Evolutionary conservation across 2,329 filamentous ascomycete genomes (phyloP).

Genomic region (Mariannaea elegans): DNA sequence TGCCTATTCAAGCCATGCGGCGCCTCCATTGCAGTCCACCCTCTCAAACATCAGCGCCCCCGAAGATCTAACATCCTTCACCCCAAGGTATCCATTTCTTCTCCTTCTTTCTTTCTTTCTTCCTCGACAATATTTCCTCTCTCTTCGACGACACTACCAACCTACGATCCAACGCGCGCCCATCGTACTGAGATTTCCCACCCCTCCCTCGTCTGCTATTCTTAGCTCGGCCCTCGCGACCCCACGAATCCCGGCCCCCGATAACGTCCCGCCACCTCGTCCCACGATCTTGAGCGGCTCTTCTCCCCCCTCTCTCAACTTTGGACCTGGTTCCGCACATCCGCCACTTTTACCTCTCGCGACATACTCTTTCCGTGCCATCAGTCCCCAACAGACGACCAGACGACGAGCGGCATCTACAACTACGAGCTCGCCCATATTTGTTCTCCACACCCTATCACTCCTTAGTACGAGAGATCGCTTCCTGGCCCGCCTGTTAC

Average conservation of each 20-base stretch:
- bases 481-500: constrained; percentile 18
- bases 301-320: constrained; percentile 30
- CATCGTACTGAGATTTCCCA: neutral
- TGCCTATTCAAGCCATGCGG: constrained; percentile 19
- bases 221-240: constrained; percentile 10
- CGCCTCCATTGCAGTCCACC: neutral
- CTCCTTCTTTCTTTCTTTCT: constrained; percentile 3
- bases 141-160: constrained; percentile 26
- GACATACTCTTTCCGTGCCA: constrained; percentile 13
- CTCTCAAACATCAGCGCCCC: constrained; percentile 20
- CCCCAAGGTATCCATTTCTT: neutral
- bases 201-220: neutral
- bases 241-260: constrained; percentile 16
- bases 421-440: neutral
- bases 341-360: constrained; percentile 25
- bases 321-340: constrained; percentile 22
- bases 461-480: constrained; percentile 20
- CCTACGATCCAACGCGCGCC: constrained; percentile 13
- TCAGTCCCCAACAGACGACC: constrained; percentile 11
- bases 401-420: constrained; percentile 19
- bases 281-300: constrained; percentile 33
- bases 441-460: neutral
- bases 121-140: constrained; percentile 11
- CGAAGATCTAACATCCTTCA: constrained; percentile 19
- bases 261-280: constrained; percentile 25